A percentile compares a stretch with the other conserved stretches of the same genome.
Conservation (phyloP, 2,329 filamentous ascomycete genomes). For the Colletotrichum scovillei region DNA sequence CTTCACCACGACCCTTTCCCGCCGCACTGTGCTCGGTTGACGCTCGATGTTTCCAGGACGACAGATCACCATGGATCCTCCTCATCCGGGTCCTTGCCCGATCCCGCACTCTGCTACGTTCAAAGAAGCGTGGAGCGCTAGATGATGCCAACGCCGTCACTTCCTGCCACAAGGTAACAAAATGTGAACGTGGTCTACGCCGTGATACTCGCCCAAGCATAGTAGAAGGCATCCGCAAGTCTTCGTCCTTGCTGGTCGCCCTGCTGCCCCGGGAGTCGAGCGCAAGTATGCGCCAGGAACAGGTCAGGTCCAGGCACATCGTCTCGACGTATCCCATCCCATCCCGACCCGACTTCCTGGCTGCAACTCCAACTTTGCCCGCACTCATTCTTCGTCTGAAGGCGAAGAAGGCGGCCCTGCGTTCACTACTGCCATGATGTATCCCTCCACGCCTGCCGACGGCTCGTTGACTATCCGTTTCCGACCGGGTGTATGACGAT, state of each 20-base stretch:
- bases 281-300: background rate
- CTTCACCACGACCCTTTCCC: no score
- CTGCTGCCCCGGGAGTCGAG: background rate
- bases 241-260: background rate
- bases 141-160: background rate
- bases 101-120: constrained; percentile 1
- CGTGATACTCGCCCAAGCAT: background rate
- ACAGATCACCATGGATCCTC: no score
- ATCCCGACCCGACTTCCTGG: background rate
- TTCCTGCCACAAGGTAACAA: background rate
- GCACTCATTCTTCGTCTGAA: constrained; percentile 4
- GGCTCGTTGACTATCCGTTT: constrained; percentile 4
- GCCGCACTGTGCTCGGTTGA: no score
- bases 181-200: background rate
- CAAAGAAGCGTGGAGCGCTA: background rate
- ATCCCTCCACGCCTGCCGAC: background rate
- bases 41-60: no score
- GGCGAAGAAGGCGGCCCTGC: background rate
- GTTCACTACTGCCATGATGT: background rate
- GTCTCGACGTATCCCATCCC: background rate
- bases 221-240: background rate
- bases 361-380: background rate
- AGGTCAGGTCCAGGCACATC: background rate
- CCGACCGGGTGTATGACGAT: constrained; percentile 1
- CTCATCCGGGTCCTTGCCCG: background rate